Evolutionary conservation across 768 basidiomycete genomes (phyloP).

Genomic region (Ramaria sp.): DNA sequence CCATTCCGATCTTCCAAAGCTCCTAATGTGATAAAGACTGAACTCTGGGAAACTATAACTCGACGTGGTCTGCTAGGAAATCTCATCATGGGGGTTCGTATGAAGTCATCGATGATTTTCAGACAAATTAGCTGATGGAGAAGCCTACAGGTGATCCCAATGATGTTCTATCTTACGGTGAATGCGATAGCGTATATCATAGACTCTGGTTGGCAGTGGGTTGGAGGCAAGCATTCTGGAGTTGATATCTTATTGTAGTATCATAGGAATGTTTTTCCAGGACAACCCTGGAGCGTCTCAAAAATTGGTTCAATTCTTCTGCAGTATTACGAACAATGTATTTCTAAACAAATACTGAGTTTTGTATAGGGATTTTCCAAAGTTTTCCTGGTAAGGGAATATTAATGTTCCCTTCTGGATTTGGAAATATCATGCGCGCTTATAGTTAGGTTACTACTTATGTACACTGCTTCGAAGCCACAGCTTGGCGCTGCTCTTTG

Average conservation of each 20-base stretch:
- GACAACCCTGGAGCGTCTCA: no score
- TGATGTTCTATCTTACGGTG: constrained; percentile 31
- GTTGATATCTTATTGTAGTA: not conserved
- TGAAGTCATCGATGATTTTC: no score
- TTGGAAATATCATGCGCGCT: not conserved
- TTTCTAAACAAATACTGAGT: no score
- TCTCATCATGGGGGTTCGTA: constrained; percentile 35
- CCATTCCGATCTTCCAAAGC: constrained; percentile 34
- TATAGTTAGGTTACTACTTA: no score
- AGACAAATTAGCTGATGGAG: no score
- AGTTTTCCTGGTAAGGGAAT: no score
- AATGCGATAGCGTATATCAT: constrained; percentile 15
- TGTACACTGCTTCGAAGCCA: no score
- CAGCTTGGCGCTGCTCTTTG: no score
- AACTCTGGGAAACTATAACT: constrained; percentile 50
- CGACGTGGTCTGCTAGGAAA: constrained; percentile 45
- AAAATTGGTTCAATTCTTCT: no score
- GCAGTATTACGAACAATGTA: no score
- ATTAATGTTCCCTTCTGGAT: not conserved
- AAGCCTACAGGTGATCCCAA: constrained; percentile 27
- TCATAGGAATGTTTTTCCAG: no score
- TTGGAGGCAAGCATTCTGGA: not conserved
- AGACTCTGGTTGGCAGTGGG: constrained; percentile 12
- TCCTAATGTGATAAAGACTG: constrained; percentile 35
- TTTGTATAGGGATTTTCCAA: no score